Evolutionary conservation across 495 filamentous ascomycete species (phyloP).

Genomic region (Hypoxylon lienhwacheense): DNA sequence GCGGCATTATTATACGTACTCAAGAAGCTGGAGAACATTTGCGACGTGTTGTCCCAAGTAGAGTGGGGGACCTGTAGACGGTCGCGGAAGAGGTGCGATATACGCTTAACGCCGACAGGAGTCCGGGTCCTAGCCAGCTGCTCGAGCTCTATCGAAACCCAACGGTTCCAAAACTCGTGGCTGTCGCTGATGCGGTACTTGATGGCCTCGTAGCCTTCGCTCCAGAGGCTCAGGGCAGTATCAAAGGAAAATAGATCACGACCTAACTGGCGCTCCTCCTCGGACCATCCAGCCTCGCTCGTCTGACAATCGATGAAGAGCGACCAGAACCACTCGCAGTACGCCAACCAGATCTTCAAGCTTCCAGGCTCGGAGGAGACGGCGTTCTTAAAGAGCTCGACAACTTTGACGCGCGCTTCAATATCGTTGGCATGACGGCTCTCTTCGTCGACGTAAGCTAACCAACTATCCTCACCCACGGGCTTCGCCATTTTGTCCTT

Average conservation of each 20-base stretch:
- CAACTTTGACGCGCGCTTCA: slow-evolving; percentile 66
- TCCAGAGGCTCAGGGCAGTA: slow-evolving; percentile 74
- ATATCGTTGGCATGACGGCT: slow-evolving; percentile 53
- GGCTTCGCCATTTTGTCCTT: slow-evolving; percentile 53
- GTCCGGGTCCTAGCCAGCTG: slow-evolving; percentile 57
- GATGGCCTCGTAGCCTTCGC: slow-evolving; percentile 73
- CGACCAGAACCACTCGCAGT: slow-evolving; percentile 82
- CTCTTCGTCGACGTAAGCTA: slow-evolving; percentile 56
- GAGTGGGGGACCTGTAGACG: slow-evolving; percentile 79
- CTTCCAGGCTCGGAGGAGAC: slow-evolving; percentile 82
- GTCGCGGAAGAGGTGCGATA: slow-evolving; percentile 69
- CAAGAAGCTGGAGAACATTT: slow-evolving; percentile 78
- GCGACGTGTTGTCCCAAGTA: slow-evolving; percentile 82
- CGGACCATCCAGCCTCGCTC: slow-evolving; percentile 64
- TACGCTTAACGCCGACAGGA: slow-evolving; percentile 61
- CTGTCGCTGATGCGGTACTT: slow-evolving; percentile 83
- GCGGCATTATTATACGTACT: slow-evolving; percentile 71
- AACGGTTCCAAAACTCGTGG: slow-evolving; percentile 85
- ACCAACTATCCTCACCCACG: slow-evolving; percentile 59
- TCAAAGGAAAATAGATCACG: slow-evolving; percentile 80
- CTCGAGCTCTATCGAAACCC: slow-evolving; percentile 62
- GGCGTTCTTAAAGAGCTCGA: slow-evolving; percentile 80
- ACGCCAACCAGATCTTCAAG: slow-evolving; percentile 81
- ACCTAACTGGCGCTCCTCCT: slow-evolving; percentile 74
- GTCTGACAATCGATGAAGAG: slow-evolving; percentile 68